Evolutionary conservation across 2,329 filamentous ascomycete genomes (phyloP).

Genomic region (Trichoderma afroharzianum): DNA sequence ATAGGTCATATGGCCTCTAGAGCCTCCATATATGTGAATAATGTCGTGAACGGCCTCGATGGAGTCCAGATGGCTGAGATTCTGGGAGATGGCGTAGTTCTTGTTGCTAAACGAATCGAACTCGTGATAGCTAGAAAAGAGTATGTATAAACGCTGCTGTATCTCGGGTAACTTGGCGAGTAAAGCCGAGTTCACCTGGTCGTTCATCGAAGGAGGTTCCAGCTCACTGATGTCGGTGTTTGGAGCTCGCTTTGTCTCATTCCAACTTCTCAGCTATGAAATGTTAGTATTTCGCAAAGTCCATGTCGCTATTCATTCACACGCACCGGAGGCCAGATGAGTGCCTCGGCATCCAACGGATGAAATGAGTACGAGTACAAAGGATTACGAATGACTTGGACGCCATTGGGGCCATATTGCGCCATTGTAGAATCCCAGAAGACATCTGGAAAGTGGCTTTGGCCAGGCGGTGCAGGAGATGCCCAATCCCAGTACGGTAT

Average conservation of each 20-base stretch:
- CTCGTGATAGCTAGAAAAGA: constrained; percentile 65
- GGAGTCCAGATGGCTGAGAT: constrained; percentile 55
- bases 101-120: constrained; percentile 69
- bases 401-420: constrained; percentile 54
- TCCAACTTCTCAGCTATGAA: constrained; percentile 55
- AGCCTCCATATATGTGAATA: constrained; percentile 57
- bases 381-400: constrained; percentile 57
- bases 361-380: constrained; percentile 59
- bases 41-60: constrained; percentile 62
- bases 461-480: constrained; percentile 42
- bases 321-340: constrained; percentile 58
- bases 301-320: not conserved
- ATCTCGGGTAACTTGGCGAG: constrained; percentile 48
- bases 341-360: constrained; percentile 55
- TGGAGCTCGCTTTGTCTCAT: constrained; percentile 57
- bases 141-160: constrained; percentile 61
- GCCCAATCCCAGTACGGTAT: constrained; percentile 62
- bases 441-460: constrained; percentile 44
- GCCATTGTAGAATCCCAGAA: constrained; percentile 48
- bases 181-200: constrained; percentile 47
- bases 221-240: constrained; percentile 28
- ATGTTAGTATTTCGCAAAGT: not conserved
- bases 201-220: constrained; percentile 53
- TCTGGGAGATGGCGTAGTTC: constrained; percentile 50
- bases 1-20: constrained; percentile 65